Base-by-base conservation (phyloP, 768 basidiomycete genomes). In the Suillus tomentosus region DNA sequence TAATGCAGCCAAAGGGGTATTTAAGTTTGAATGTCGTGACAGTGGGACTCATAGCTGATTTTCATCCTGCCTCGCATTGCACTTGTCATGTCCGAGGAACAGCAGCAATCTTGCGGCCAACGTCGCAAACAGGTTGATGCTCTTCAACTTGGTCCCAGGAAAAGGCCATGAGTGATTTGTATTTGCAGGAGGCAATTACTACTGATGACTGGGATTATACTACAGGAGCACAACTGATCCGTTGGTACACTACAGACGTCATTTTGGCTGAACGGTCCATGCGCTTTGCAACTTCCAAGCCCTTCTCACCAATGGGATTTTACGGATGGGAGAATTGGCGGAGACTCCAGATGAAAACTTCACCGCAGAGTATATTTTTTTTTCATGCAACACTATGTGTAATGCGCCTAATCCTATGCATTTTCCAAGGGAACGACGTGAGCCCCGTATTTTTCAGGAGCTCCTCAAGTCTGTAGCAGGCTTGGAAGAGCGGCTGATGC, bases 231-330 rank as follows among this genome's bases (percentile, higher is more conserved):
- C 27, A 17, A 63, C 66, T 4, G 70, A 71, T 64, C 70, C 66
- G 9, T 43, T 72, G 27, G 64, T 67, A 19, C 69, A 71, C 36
- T 64, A 70, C 51, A 66, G 72, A 5, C 58, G 53, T 3, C 72
- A 74, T 42, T 74, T 74, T 31, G 64, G 72, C 3, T 15, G 63
- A 40, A 65, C 65, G 1, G 53, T 71, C 3, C 67, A 72, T 53
- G 64, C 68, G 0, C 66, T 73, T 11, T 74, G 72, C 55, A 66
- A 61, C 47, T 47, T 74, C 9, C 69, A 70, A 17, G 48, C 62
- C 9, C 55, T 73, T 3, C 10, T 74, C 36, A 67, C 62, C 14
- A 67, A 69, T 31, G 65, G 69, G 19, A 47, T 72, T 15, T 15
- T 62, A n/a, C 19, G 47, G 24, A 48, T 50, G 22, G 62, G 58